Base-by-base conservation (phyloP, 805 yeast species). In the Yarrowia deformans region DNA sequence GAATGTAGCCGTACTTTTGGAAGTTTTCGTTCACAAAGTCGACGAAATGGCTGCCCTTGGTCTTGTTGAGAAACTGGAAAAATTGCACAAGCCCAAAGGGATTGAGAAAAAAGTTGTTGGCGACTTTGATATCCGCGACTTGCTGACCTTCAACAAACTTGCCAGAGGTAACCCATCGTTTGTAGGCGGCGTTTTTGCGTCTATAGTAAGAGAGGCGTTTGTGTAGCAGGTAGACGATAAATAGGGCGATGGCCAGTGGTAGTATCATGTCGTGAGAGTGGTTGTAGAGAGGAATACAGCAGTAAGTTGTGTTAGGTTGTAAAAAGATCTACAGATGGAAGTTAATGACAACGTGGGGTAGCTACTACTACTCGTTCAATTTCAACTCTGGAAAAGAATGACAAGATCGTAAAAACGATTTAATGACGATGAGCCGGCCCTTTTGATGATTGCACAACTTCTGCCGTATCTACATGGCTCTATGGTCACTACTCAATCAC, bases 21-120 rank as follows among this genome's bases (percentile, higher is more conserved):
- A 68, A 49, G 16, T 34, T 29, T n/a, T 45, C n/a, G 14, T 40
- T 54, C 19, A 45, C 43, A n/a, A 35, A 46, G 13, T 32, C 60
- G 13, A 52, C 68, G 32, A 45, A 64, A 32, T 18, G 18, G 14
- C 8, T 8, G 13, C 48, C 48, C 50, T 40, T 46, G 23, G 56
- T 13, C 6, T 40, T 10, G 1, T 29, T 14, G 37, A 63, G 46
- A 29, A 63, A 48, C 29, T 23, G 12, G 18, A 37, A 14, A 13
- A 48, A 39, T 3, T 29, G 56, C 8, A 29, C 35, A 7, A 60
- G 13, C 1, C 66, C 66, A 43, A 60, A 60, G 9, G 52, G 52
- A 50, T 56, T 56, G 18, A 13, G 8, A 16, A 40, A 23, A 3
- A 56, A 18, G n/a, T 32, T 56, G 29, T n/a, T n/a, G 3, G 29